Base-by-base conservation (phyloP, 805 yeast species). In the Suhomyces pyralidae region DNA sequence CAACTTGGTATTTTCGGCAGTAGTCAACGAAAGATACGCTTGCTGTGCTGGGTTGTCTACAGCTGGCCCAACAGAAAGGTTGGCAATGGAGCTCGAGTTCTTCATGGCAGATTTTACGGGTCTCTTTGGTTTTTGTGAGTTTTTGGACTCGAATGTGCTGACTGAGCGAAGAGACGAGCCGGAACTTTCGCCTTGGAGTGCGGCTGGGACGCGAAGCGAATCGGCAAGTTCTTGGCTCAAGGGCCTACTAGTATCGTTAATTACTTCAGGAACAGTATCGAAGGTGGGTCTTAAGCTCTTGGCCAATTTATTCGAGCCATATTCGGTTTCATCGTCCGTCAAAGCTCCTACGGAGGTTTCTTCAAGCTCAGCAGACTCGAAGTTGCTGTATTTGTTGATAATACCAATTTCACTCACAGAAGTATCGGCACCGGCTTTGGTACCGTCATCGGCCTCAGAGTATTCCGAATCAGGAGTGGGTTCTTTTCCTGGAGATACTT, bases 1-100 rank as follows among this genome's bases (percentile, higher is more conserved):
- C 52, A 86, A 63, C 53, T 91, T 76, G 0, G 94, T 88, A 65
- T 88, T 88, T 62, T 87, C 91, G 1, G 92, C 92, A 0, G 94
- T 88, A 0, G 92, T 79, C 50, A 85, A 67, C 0, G 89, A 83
- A 44, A 86, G 62, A 59, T 86, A 86, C 0, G 88, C 90, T 54
- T 78, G 80, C 25, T 80, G 80, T 0, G 89, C 88, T 1, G 86
- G 75, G 54, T 64, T 71, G 17, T 50, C 34, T 34, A 53, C 24
- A 22, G 42, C 14, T 10, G 52, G 40, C 10, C 52, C 49, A 20
- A 54, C 57, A 4, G 53, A 53, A 5, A 60, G 42, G 28, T 55
- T 56, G 44, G 61, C 61, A 38, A 62, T 59, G 4, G 72, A 61
- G 8, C 60, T 55, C 1, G 76, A 62, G 49, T 64, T 66, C 51